Percentiles rank a stretch among this genome's conserved stretches.
phyloP scores from a whole-genome alignment of 2,329 filamentous ascomycete genomes.

The Pestalotiopsis sp. region DNA sequence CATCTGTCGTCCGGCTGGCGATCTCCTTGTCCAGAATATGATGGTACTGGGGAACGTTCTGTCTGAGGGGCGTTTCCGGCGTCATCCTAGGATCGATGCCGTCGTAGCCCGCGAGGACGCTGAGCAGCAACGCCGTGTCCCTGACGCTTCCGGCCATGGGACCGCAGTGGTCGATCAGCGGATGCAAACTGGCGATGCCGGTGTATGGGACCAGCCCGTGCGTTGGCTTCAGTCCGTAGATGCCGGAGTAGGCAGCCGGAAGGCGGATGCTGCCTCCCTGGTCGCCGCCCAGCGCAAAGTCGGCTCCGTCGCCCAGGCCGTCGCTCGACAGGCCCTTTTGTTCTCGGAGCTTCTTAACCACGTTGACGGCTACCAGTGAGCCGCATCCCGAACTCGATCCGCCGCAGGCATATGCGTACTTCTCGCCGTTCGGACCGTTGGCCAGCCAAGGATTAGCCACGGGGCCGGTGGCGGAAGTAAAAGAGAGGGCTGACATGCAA shows the following conservation, averaged over 20 bases:
- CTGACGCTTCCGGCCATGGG: slow-evolving; percentile 44
- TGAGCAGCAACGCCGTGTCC: slow-evolving; percentile 43
- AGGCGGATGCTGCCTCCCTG: slow-evolving; percentile 40
- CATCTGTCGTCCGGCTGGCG: neutral
- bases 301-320: slow-evolving; percentile 19
- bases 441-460: slow-evolving; percentile 36
- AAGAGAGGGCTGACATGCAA: slow-evolving; percentile 37
- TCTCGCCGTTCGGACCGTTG: slow-evolving; percentile 17
- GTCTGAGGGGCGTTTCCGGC: slow-evolving; percentile 36
- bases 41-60: slow-evolving; percentile 34
- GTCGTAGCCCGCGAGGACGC: slow-evolving; percentile 49
- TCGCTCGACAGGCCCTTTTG: slow-evolving; percentile 17
- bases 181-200: slow-evolving; percentile 41
- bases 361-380: slow-evolving; percentile 30
- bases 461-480: slow-evolving; percentile 36
- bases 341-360: slow-evolving; percentile 17
- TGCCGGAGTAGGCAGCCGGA: slow-evolving; percentile 40
- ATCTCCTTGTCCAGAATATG: slow-evolving; percentile 23
- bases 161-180: slow-evolving; percentile 45
- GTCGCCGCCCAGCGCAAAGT: slow-evolving; percentile 40
- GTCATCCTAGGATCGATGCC: slow-evolving; percentile 45
- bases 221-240: slow-evolving; percentile 49
- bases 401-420: slow-evolving; percentile 30
- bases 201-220: slow-evolving; percentile 51
- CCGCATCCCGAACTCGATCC: slow-evolving; percentile 40